phyloP scores from a whole-genome alignment of 2,329 filamentous ascomycete species.

The Knoxdaviesia proteae region DNA sequence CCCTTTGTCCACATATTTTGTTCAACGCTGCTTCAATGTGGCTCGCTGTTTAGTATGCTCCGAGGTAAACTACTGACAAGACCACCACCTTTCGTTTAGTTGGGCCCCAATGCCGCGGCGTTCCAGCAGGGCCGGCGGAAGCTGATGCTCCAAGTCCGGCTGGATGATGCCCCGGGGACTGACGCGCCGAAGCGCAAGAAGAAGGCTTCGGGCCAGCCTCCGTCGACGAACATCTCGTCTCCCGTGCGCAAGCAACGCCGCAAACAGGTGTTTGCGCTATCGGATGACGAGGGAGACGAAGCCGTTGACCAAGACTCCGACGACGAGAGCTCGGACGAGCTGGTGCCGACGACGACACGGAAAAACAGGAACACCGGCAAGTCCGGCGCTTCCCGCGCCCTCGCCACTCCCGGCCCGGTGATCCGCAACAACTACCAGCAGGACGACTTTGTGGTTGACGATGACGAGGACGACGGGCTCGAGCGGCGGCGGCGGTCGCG shows the following conservation, averaged over 20 bases:
- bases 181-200: conserved; percentile 15
- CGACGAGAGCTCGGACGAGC: background rate
- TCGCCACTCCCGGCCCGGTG: background rate
- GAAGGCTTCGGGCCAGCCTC: conserved; percentile 12
- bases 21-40: background rate
- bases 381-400: too few relatives aligned
- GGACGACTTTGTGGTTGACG: conserved; percentile 16
- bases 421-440: conserved; percentile 9
- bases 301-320: conserved; percentile 7
- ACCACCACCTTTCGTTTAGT: conserved; percentile 7
- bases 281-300: conserved; percentile 13
- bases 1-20: background rate
- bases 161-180: conserved; percentile 11
- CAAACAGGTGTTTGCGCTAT: conserved; percentile 21
- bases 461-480: conserved; percentile 23
- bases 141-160: conserved; percentile 22
- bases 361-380: conserved; percentile 6
- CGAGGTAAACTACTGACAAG: too few relatives aligned
- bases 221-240: conserved; percentile 30
- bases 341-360: conserved; percentile 2
- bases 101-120: conserved; percentile 18
- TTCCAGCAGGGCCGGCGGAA: conserved; percentile 24
- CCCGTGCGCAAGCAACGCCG: conserved; percentile 16
- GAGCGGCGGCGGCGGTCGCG: conserved; percentile 14
- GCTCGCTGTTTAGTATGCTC: too few relatives aligned